Conservation (phyloP, 2,329 filamentous ascomycete species). For the Ceratocystis harringtonii region DNA sequence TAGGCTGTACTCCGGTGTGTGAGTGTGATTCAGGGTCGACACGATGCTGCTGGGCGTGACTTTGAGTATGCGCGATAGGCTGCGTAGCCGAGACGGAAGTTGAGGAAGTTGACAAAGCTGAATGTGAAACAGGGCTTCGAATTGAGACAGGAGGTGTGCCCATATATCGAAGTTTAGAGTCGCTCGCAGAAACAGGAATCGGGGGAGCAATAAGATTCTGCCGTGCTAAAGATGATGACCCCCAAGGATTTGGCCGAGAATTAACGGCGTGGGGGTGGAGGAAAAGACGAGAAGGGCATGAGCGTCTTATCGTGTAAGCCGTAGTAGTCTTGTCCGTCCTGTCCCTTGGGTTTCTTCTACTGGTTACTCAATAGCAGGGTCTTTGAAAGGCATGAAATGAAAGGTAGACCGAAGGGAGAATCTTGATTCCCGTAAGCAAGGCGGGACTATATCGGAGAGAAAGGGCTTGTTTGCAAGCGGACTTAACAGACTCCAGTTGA, state of each 20-base stretch:
- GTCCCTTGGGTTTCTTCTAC: not conserved
- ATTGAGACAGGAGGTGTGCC: not conserved
- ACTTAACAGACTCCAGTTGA: not conserved
- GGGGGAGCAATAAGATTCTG: not conserved
- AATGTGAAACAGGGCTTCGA: not conserved
- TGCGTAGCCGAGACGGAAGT: not conserved
- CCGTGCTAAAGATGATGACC: not conserved
- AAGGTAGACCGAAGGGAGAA: not conserved
- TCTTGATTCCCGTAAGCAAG: not conserved
- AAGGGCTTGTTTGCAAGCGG: not conserved
- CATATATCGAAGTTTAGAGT: not conserved
- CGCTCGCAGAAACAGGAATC: not conserved
- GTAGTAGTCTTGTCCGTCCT: not conserved
- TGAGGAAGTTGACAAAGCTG: not conserved
- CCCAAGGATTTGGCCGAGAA: not conserved
- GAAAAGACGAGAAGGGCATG: conserved; percentile 1
- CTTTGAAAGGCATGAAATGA: not conserved
- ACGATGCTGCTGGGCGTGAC: not conserved
- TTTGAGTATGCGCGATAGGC: not conserved
- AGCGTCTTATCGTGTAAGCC: conserved; percentile 8
- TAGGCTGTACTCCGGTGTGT: not conserved
- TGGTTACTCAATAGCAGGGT: not conserved
- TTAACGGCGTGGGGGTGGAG: not conserved
- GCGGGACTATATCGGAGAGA: not conserved
- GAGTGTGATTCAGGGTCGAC: not conserved